These are phyloP conservation scores for Toxoplasma gondii DNA, from an alignment of 169 alveolate species.

Conservation along the genomic window DNA sequence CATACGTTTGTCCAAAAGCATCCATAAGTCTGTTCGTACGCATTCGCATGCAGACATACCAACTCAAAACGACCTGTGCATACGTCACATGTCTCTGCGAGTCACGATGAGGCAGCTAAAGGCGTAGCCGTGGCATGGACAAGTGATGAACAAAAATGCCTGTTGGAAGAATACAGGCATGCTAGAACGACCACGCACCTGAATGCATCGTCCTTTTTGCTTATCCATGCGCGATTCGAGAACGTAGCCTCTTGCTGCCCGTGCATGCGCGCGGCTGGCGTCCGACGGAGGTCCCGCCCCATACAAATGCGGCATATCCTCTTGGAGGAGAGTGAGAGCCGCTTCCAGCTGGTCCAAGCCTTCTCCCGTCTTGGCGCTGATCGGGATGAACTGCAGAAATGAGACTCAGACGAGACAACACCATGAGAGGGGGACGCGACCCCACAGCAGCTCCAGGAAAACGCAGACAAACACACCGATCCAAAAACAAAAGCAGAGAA, in stretches of 20 bases:
- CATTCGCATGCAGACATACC: no score
- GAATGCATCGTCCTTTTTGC: slow-evolving; percentile 57
- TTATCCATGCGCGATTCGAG: slow-evolving; percentile 80
- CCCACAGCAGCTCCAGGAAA: neutral
- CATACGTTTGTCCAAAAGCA: no score
- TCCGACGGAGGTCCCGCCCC: slow-evolving; percentile 26
- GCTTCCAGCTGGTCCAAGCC: slow-evolving; percentile 78
- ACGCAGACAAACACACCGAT: neutral
- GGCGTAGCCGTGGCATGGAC: no score
- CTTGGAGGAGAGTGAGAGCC: slow-evolving; percentile 74
- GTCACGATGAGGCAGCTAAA: no score
- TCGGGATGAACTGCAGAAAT: slow-evolving; percentile 73
- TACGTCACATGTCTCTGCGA: no score
- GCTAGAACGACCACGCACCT: slow-evolving; percentile 7
- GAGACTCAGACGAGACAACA: neutral
- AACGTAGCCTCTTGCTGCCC: slow-evolving; percentile 75
- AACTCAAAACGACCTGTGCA: no score
- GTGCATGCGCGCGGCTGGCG: slow-evolving; percentile 4
- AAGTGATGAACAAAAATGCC: neutral
- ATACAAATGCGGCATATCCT: slow-evolving; percentile 70
- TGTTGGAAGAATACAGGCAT: neutral
- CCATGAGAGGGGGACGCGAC: neutral
- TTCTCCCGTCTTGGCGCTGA: slow-evolving; percentile 78
- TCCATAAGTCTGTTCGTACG: no score
- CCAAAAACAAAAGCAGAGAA: neutral